Percentiles rank a stretch among this genome's conserved stretches.
Conservation (phyloP, 306 rosid genomes). For the Fragaria nilgerrensis region DNA sequence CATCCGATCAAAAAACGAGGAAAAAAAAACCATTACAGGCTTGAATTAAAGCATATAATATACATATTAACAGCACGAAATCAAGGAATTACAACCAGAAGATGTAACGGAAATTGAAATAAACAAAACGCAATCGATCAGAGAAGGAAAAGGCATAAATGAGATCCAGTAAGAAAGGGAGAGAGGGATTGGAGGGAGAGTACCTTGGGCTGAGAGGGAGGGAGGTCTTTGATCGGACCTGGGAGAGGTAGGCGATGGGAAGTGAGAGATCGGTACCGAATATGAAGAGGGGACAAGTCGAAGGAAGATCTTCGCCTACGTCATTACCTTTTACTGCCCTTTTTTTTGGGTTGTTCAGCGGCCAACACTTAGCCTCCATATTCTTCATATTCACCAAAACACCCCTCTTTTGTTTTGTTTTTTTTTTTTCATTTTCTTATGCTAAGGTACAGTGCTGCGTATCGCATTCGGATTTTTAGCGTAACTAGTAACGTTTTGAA, state of each 20-base stretch:
- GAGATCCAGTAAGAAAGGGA: slow-evolving; percentile 29
- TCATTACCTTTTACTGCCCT: slow-evolving; percentile 22
- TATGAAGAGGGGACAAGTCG: slow-evolving; percentile 13
- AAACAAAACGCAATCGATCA: slow-evolving; percentile 18
- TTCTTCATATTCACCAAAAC: neutral
- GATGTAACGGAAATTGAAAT: neutral
- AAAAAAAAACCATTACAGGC: neutral
- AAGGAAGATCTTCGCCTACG: slow-evolving; percentile 41
- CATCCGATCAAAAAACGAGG: neutral
- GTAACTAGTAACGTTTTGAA: too few species aligned
- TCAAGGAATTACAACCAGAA: neutral
- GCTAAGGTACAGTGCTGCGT: too few species aligned
- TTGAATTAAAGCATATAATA: neutral
- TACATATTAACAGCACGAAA: neutral
- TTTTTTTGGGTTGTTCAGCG: neutral
- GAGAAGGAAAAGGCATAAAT: slow-evolving; percentile 33
- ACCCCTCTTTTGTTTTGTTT: too few species aligned
- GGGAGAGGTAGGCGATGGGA: neutral
- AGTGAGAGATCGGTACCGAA: slow-evolving; percentile 28
- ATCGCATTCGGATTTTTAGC: too few species aligned
- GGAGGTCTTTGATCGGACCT: neutral
- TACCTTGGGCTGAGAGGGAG: slow-evolving; percentile 3
- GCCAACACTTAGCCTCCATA: neutral
- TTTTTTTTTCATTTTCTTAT: too few species aligned
- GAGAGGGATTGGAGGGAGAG: neutral